These are phyloP conservation scores for Aspergillus sp. DNA, from an alignment of 2,329 filamentous ascomycete species.

Conservation along the genomic window DNA sequence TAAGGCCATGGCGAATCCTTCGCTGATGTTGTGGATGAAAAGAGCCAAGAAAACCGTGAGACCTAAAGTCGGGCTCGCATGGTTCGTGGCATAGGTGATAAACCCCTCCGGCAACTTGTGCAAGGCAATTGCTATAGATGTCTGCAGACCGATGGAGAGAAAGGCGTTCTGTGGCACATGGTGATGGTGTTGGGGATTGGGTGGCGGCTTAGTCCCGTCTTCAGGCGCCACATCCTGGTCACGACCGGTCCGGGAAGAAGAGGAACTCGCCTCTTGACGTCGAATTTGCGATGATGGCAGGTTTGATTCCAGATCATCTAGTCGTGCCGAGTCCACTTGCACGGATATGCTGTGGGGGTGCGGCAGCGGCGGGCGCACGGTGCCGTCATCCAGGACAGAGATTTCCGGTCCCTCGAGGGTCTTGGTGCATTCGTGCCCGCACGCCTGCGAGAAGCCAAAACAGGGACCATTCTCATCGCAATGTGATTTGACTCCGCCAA, in stretches of 20 bases:
- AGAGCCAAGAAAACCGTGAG: constrained; percentile 92
- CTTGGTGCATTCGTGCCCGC: constrained; percentile 63
- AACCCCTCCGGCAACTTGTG: constrained; percentile 90
- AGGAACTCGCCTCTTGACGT: constrained; percentile 9
- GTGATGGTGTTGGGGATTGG: constrained; percentile 68
- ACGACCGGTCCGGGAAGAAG: constrained; percentile 16
- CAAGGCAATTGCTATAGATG: constrained; percentile 88
- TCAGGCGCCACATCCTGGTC: constrained; percentile 3
- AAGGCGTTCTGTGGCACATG: constrained; percentile 95
- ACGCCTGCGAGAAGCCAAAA: constrained; percentile 63
- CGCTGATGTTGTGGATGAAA: constrained; percentile 97
- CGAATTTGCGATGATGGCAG: constrained; percentile 4
- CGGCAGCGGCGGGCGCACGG: constrained; percentile 15
- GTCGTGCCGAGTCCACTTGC: constrained; percentile 19
- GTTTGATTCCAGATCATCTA: constrained; percentile 9
- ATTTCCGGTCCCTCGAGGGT: constrained; percentile 29
- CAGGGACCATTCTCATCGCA: constrained; percentile 63
- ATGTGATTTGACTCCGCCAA: constrained; percentile 50
- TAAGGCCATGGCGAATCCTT: constrained; percentile 91
- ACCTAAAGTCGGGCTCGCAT: constrained; percentile 85
- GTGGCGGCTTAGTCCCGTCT: constrained; percentile 7
- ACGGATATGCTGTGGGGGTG: constrained; percentile 21
- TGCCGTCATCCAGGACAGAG: constrained; percentile 17
- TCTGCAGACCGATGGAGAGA: constrained; percentile 91
- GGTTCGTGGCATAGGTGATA: constrained; percentile 95